These are phyloP conservation scores for Cerioporus squamosus DNA, from an alignment of 1,284 basidiomycete genomes.

Conservation along the genomic window DNA sequence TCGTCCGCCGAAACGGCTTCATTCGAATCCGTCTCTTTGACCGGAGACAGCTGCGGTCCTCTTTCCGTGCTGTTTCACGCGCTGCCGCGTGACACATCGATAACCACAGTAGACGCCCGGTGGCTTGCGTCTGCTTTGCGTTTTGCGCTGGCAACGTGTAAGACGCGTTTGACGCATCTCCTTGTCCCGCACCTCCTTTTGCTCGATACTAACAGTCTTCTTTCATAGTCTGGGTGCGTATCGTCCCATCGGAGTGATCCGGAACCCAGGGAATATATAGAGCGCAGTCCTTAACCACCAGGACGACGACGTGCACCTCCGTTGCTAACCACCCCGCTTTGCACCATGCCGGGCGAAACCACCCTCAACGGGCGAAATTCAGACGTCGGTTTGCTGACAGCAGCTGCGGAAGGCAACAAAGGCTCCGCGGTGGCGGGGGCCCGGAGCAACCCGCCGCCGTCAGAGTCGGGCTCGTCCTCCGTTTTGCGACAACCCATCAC, in stretches of 20 bases:
- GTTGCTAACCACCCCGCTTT: neutral
- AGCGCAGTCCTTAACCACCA: constrained; percentile 13
- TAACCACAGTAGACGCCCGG: constrained; percentile 20
- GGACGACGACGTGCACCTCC: constrained; percentile 6
- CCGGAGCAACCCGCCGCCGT: neutral
- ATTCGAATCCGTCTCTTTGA: neutral
- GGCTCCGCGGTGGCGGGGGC: neutral
- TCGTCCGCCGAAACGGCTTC: neutral
- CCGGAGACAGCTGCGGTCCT: neutral
- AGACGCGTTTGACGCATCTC: constrained; percentile 5
- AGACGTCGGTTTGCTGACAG: neutral
- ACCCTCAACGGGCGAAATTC: constrained; percentile 1
- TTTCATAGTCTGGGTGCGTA: neutral
- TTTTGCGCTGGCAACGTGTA: constrained; percentile 19
- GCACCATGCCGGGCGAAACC: constrained; percentile 7
- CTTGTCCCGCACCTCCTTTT: neutral
- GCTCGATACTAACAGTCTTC: neutral
- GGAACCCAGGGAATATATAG: constrained; percentile 7
- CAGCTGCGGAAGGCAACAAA: neutral
- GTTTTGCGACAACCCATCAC: constrained; percentile 5
- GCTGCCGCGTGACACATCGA: constrained; percentile 14
- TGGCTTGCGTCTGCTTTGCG: constrained; percentile 10
- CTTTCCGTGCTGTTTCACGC: neutral
- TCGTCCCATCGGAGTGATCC: constrained; percentile 16
- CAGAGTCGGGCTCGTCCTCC: constrained; percentile 8